Evolutionary conservation across 495 filamentous ascomycete genomes (phyloP), one percentile per base, ranked within the genome.

Genomic region (Cairneyella variabilis): DNA sequence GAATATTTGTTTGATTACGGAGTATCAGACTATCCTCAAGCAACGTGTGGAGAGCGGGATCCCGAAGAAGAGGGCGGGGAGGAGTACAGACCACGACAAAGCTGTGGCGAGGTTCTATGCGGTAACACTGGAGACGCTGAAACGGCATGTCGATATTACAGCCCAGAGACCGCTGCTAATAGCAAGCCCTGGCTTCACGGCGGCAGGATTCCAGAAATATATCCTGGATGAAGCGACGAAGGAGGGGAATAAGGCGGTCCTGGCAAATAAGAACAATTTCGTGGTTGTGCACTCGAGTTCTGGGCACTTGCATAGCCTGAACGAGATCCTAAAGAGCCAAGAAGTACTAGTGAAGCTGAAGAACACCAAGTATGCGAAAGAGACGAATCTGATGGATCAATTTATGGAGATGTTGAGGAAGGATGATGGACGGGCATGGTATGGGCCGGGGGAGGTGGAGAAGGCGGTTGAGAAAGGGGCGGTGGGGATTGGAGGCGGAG

Each of bases 1-100:
- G 45, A 92, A 96, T 73, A 87, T 98, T 49, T 96, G 90, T 67
- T 78, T 96, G 17, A 89, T 98, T 56, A 95, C 91, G 10, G 90
- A 96, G 51, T 84, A 88, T 63, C 90, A 90, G 56, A 97, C 92
- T 2, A 76, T 97, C 56, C 66, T 96, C 54, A 85, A 89, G 66
- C 90, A 96, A 63, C 80, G 86, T 48, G 79, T 97, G n/a, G 90
- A 96, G 66, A 82, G 83, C 62, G 75, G 79, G 1, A 81, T 97
- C 25, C 90, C 93, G 12, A 80, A 84, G 65, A 97, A 97, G 71
- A 77, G 86, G 44, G 71, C 75, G 53, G 64, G 76, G 43, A 66
- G 75, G 55, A 59, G 75, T 54, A 68, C 71, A 12, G 85, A 87
- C 52, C 83, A 90, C 67, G 81, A 90, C 57, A 85, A 88, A 73